Evolutionary conservation across 129 eudicot species (phyloP).

Genomic region (Rutidosis leptorrhynchoides): DNA sequence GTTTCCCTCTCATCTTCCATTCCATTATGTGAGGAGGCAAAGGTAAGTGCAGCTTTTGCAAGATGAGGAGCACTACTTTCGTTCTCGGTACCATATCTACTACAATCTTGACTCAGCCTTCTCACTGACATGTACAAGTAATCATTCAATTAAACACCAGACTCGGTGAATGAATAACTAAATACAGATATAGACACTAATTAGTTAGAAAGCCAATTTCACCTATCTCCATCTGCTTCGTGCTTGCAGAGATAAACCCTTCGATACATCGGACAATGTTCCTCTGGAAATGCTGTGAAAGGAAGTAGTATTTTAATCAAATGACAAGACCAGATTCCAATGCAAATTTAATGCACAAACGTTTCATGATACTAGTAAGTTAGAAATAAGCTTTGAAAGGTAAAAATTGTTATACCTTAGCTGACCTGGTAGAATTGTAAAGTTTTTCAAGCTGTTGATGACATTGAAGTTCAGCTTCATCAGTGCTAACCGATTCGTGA

Average conservation of each 20-base stretch:
- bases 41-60: constrained; percentile 53
- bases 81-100: constrained; percentile 62
- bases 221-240: constrained; percentile 81
- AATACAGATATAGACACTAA: no score
- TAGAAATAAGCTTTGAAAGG: no score
- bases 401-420: constrained; percentile 89
- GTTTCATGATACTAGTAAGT: no score
- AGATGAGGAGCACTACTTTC: constrained; percentile 49
- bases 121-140: constrained; percentile 42
- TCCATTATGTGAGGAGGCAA: constrained; percentile 55
- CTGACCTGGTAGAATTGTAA: constrained; percentile 72
- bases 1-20: constrained; percentile 67
- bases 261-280: constrained; percentile 81
- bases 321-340: no score
- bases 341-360: constrained; percentile 21
- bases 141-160: no score
- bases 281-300: constrained; percentile 97
- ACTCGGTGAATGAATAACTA: no score
- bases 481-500: no score
- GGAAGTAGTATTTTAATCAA: no score
- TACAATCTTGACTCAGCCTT: constrained; percentile 82
- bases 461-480: constrained; percentile 52
- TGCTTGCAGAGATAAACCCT: constrained; percentile 58
- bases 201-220: no score
- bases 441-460: constrained; percentile 63